Evolutionary conservation across 1,139 yeast genomes (phyloP), one percentile per base, ranked within the genome.

Genomic region (Hansenula anomala): DNA sequence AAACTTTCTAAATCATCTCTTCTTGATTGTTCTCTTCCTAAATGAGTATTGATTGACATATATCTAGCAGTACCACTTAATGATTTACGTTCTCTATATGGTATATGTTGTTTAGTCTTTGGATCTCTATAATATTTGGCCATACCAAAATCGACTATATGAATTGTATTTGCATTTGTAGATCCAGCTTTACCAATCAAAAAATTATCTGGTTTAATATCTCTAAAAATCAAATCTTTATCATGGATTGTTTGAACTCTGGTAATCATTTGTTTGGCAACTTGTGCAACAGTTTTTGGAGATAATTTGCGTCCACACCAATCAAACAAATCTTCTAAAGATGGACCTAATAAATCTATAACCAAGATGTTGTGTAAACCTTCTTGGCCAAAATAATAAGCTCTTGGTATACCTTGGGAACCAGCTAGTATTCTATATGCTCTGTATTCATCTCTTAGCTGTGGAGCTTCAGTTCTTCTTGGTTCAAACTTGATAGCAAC

Each of bases 21-120:
- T 66, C 98, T 81, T 46, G 89, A 81, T 64, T 92, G 98, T 63
- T 92, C 98, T 53, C 94, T 86, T 36, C 98, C 98, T 59, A 92
- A 71, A 66, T 92, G 98, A 23, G 98, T 92, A 63, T 92, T 92
- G 51, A 92, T 89, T 20, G 92, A 80, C 54, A 97, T 96, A 60
- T 92, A 92, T 60, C 98, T 78, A n/a, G 98, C 98, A 16, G 98
- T 92, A 48, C 98, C 98, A 33, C 97, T 90, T 54, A 92, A 75
- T 52, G 92, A 90, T 67, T 92, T 92, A 65, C 88, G 87, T 65
- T 92, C 98, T 55, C 97, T 78, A 63, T 92, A 92, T 15, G 97
- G 97, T 45, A 92, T 92, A 62, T 92, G 98, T 59, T 87, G 78
- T 63, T 89, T 95, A 30, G 97, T 86, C 64, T 95, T 80, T 47